Evolutionary conservation across 2,329 filamentous ascomycete species (phyloP).

Genomic region (Tolypocladium cylindrosporum): DNA sequence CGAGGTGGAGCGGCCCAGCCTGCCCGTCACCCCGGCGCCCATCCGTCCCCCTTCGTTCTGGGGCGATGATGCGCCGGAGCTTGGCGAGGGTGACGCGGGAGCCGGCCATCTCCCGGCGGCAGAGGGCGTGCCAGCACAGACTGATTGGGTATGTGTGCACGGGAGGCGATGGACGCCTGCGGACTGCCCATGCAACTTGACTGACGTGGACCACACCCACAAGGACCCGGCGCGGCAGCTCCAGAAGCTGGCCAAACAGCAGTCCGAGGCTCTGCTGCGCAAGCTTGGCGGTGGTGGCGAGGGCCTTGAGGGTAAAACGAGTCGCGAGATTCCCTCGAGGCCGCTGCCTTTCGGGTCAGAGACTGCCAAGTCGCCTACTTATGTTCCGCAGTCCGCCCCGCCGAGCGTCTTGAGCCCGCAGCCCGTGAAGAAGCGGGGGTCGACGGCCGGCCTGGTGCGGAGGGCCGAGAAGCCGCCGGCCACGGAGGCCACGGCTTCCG

Average conservation of each 20-base stretch:
- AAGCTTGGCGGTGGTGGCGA: constrained; percentile 32
- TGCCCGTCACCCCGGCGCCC: constrained; percentile 84
- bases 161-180: constrained; percentile 36
- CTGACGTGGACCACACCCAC: constrained; percentile 39
- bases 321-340: constrained; percentile 36
- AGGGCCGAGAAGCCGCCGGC: neutral
- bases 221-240: constrained; percentile 64
- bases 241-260: constrained; percentile 57
- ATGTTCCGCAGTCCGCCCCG: constrained; percentile 14
- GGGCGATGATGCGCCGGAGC: constrained; percentile 29
- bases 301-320: constrained; percentile 15
- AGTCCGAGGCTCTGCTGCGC: constrained; percentile 51
- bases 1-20: constrained; percentile 70
- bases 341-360: constrained; percentile 45
- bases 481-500: neutral
- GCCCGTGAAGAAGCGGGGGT: constrained; percentile 1
- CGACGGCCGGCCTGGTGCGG: neutral
- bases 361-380: constrained; percentile 16
- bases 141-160: constrained; percentile 85
- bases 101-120: constrained; percentile 57
- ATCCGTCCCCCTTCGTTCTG: constrained; percentile 60
- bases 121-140: constrained; percentile 75
- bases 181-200: constrained; percentile 45
- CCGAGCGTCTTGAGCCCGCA: constrained; percentile 3
- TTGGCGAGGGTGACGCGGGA: constrained; percentile 39